phyloP scores from a whole-genome alignment of 2,329 filamentous ascomycete species.

The Oidium heveae region DNA sequence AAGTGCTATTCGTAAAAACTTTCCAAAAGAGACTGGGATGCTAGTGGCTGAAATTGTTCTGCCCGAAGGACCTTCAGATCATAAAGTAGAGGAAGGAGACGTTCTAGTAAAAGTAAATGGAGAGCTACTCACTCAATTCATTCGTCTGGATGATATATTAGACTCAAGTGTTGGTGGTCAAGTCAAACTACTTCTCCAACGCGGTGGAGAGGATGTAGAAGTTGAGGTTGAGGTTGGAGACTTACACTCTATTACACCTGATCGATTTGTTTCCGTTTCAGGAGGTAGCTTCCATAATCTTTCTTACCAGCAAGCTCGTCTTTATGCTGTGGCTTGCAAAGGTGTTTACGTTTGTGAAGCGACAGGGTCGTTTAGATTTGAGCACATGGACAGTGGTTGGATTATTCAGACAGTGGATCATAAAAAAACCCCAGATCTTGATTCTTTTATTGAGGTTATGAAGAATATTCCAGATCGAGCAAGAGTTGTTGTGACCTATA shows the following conservation, averaged over 20 bases:
- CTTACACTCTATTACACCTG: slow-evolving; percentile 81
- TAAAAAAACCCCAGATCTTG: slow-evolving; percentile 65
- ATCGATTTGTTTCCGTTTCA: slow-evolving; percentile 82
- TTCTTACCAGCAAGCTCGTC: slow-evolving; percentile 90
- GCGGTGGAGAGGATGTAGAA: slow-evolving; percentile 68
- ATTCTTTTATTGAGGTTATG: slow-evolving; percentile 79
- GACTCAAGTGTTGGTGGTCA: slow-evolving; percentile 62
- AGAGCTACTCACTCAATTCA: slow-evolving; percentile 78
- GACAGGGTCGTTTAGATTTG: slow-evolving; percentile 82
- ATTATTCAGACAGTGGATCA: slow-evolving; percentile 82
- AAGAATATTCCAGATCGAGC: slow-evolving; percentile 59
- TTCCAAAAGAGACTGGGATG: slow-evolving; percentile 90
- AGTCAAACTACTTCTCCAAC: slow-evolving; percentile 63
- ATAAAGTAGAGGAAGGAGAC: slow-evolving; percentile 80
- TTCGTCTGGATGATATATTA: slow-evolving; percentile 71
- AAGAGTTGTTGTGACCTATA: slow-evolving; percentile 81
- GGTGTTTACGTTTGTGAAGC: slow-evolving; percentile 92
- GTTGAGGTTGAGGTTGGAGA: slow-evolving; percentile 70
- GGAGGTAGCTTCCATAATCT: slow-evolving; percentile 88
- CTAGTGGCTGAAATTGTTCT: slow-evolving; percentile 88
- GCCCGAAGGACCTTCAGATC: slow-evolving; percentile 66
- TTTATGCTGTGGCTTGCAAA: slow-evolving; percentile 78
- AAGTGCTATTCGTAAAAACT: slow-evolving; percentile 53
- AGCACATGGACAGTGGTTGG: slow-evolving; percentile 78
- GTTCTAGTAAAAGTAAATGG: slow-evolving; percentile 83